Evolutionary conservation across 352 stramenopile genomes (phyloP), one percentile per base, ranked within the genome.

Genomic region (Pelagophyceae sp.): DNA sequence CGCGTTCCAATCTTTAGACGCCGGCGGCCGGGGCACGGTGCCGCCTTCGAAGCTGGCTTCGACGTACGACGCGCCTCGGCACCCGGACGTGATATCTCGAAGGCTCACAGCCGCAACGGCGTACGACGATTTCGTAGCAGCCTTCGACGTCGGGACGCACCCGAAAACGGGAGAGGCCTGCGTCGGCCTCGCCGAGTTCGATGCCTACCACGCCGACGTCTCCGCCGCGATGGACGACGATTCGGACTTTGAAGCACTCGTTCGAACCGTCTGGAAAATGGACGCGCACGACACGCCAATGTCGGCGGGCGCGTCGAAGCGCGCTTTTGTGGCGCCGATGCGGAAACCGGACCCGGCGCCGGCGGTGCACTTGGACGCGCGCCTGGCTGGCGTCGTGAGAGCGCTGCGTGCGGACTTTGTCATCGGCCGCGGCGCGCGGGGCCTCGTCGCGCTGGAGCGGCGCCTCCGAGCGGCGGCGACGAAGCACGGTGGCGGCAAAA

Each of bases 1-100:
- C 32, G 86, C 86, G 17, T 90, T 87, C 78, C 51, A 82, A 25
- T 37, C 70, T 20, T 69, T 90, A 0, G 86, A 90, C 72, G 67
- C 23, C 11, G 77, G 82, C 38, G 75, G 78, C 35, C 76, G 84
- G 61, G 86, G 86, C 45, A 0, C 32, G 29, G 77, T 90, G 31
- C 81, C 79, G 0, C 50, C 86, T 0, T 72, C 80, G 27, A 82
- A 89, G 61, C 75, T 90, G 19, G 75, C 76, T n/a, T 37, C n/a
- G 20, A 50, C 69, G 0, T 90, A 86, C 72, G 84, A 91, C 80
- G 63, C 81, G 0, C 74, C 60, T 1, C 72, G 74, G 38, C 79
- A 89, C 72, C 81, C 82, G 20, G 85, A 87, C 19, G 86, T 91
- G 5, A 27, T 76, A 0, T 76, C 51, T 19, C 85, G 86, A 1